Base-by-base conservation (phyloP, 2,329 filamentous ascomycete genomes). In the Berkeleyomyces basicola region DNA sequence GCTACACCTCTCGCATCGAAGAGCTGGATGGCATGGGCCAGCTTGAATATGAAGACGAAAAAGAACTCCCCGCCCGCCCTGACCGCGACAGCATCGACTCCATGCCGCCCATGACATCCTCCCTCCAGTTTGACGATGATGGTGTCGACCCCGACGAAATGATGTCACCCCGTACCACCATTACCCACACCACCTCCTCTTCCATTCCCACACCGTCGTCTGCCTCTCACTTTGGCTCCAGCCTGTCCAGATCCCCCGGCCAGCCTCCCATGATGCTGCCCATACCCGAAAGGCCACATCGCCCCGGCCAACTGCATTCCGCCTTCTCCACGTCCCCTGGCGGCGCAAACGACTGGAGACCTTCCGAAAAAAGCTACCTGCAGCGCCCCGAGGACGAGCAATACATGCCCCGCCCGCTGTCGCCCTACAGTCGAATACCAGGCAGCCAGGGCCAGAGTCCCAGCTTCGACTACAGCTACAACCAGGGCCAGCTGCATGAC, bases 1-100 rank as follows among this genome's bases (percentile, higher is more conserved):
- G 92, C 1, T 99, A 99, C 72, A 90, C 86, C 60, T 89, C 86
- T 64, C 86, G 93, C 62, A 95, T 97, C 67, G 85, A 86, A 58
- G 93, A 99, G 72, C 77, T 99, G 47, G 83, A 87, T 68, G 84
- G 86, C 66, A 82, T 93, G 69, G 77, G 84, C 67, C 78, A 79
- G 72, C 69, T 78, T 67, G 67, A 74, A 66, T 68, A 68, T 23
- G 67, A 77, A 66, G 79, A 81, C 61, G 83, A 82, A 59, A 96
- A 96, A 71, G 86, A 87, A 36, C 77, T 97, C 7, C 92, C 92
- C 40, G 83, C 78, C 4, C 76, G 81, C 23, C 83, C 84, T 0
- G 84, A 84, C 67, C 88, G 86, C 70, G 67, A 69, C 37, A 66
- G 65, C 58, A 39, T 58, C n/a, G 63, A 64, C 40, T 64, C 62